Evolutionary conservation across 106 monocot species (phyloP).

Genomic region (Amphibolis antarctica): DNA sequence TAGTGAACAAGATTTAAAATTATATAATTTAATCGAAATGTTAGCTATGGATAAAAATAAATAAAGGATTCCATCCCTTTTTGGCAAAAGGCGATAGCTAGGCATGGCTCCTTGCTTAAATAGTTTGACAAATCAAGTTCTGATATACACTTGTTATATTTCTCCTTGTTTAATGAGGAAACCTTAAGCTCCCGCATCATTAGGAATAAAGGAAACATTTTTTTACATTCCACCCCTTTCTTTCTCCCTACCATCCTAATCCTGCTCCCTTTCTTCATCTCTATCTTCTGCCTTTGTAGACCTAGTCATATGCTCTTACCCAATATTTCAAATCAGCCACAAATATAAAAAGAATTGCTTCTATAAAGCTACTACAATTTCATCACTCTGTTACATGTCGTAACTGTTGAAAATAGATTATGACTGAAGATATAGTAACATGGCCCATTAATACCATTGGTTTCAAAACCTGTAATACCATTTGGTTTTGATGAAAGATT

Average conservation of each 20-base stretch:
- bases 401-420: neutral
- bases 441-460: neutral
- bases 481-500: too few species aligned
- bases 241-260: constrained; percentile 55
- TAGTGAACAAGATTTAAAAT: too few species aligned
- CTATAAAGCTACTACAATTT: neutral
- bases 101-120: constrained; percentile 66
- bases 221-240: constrained; percentile 58
- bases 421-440: neutral
- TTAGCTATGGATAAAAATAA: too few species aligned
- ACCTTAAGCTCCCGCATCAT: constrained; percentile 50
- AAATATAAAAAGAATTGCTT: too few species aligned
- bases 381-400: too few species aligned
- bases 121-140: constrained; percentile 88
- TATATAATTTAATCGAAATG: too few species aligned
- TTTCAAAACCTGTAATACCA: too few species aligned
- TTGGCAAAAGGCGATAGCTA: constrained; percentile 88
- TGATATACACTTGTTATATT: constrained; percentile 82
- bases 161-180: constrained; percentile 53
- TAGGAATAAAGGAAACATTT: constrained; percentile 15
- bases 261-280: constrained; percentile 54
- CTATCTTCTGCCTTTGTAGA: constrained; percentile 61
- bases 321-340: constrained; percentile 1
- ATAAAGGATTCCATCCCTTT: too few species aligned
- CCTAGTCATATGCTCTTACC: constrained; percentile 35